Evolutionary conservation across 2,329 filamentous ascomycete genomes (phyloP).

Genomic region (Xylariaceae sp.): DNA sequence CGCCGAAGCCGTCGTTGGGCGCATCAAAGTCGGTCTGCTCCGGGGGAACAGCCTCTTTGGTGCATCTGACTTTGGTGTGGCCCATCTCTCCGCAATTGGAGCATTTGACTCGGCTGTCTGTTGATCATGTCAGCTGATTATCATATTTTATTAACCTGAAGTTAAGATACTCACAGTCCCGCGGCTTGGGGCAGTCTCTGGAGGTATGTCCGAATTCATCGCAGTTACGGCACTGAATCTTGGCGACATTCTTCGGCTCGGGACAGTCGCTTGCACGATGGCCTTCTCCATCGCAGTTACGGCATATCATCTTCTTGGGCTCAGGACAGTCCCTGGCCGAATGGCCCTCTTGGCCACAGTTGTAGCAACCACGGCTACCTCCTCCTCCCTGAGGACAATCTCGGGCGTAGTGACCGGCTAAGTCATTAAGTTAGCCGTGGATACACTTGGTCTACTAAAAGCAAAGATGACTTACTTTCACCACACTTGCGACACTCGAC

Average conservation of each 20-base stretch:
- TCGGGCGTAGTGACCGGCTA: not conserved
- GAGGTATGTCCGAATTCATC: conserved; percentile 52
- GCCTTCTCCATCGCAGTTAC: conserved; percentile 61
- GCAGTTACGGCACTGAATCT: conserved; percentile 54
- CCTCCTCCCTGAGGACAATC: conserved; percentile 17
- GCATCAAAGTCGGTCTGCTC: conserved; percentile 10
- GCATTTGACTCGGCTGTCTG: conserved; percentile 60
- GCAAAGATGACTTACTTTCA: conserved; percentile 51
- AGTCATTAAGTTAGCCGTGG: conserved; percentile 13
- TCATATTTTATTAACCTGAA: not conserved
- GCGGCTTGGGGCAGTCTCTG: conserved; percentile 58
- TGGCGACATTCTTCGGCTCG: conserved; percentile 45
- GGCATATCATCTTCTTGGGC: conserved; percentile 55
- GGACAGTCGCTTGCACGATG: conserved; percentile 67
- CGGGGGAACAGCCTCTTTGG: conserved; percentile 23
- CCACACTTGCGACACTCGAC: conserved; percentile 69
- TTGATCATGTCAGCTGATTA: conserved; percentile 27
- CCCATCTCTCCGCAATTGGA: conserved; percentile 57
- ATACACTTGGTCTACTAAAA: not conserved
- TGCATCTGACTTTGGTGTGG: conserved; percentile 46
- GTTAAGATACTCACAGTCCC: conserved; percentile 48
- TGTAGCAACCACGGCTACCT: conserved; percentile 51
- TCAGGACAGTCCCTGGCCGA: conserved; percentile 58
- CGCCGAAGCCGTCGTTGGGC: conserved; percentile 3
- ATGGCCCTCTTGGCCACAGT: conserved; percentile 63